A percentile compares a stretch with the other conserved stretches of the same genome.
Evolutionary conservation across 1,284 basidiomycete species (phyloP).

Genomic region (Tylopilus sp.): DNA sequence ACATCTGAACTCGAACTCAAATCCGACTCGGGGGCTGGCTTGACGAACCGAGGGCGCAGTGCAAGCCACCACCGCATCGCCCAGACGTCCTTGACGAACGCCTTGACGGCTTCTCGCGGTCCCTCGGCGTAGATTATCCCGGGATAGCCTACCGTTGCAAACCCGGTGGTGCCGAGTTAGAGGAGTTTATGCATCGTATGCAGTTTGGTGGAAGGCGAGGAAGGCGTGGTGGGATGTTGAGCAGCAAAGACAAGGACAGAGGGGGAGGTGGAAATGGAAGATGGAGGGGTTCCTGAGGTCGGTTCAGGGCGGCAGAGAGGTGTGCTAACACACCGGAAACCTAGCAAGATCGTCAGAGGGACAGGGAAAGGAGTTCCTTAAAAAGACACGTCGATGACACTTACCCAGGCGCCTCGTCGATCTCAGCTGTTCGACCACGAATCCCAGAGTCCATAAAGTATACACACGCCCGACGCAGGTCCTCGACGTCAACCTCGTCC

Average conservation of each 20-base stretch:
- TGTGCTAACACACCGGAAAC: neutral
- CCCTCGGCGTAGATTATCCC: slow-evolving; percentile 70
- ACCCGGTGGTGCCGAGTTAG: neutral
- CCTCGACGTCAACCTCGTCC: slow-evolving; percentile 73
- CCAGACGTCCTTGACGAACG: slow-evolving; percentile 64
- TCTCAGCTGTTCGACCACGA: neutral
- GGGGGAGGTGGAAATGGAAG: neutral
- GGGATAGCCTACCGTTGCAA: slow-evolving; percentile 52
- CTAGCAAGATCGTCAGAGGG: neutral
- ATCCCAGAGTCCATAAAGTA: slow-evolving; percentile 80
- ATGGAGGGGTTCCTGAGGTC: neutral
- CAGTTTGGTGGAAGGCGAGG: slow-evolving; percentile 2
- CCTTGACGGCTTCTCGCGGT: slow-evolving; percentile 43
- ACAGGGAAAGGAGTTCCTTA: neutral
- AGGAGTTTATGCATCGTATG: neutral
- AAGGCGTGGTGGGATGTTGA: neutral
- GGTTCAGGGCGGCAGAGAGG: neutral
- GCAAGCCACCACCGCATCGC: slow-evolving; percentile 82
- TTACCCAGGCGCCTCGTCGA: neutral
- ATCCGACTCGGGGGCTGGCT: neutral
- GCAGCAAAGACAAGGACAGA: no score
- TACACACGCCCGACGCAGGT: slow-evolving; percentile 77
- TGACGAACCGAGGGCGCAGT: slow-evolving; percentile 47
- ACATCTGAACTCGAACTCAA: no score
- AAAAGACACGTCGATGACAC: neutral